Evolutionary conservation across 108 stramenopile species (phyloP).

Genomic region (Cyclotella atomus): DNA sequence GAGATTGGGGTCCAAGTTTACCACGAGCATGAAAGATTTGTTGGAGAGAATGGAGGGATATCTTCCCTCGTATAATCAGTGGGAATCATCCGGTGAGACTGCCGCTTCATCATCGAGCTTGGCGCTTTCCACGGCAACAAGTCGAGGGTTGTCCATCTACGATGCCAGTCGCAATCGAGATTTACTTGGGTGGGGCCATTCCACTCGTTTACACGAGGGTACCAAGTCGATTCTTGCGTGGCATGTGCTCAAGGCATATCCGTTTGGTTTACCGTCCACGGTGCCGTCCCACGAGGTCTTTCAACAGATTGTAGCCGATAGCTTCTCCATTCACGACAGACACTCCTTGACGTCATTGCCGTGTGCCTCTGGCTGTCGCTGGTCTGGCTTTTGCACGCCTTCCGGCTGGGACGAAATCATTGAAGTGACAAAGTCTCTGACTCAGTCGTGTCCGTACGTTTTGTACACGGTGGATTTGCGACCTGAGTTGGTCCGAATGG

Average conservation of each 20-base stretch:
- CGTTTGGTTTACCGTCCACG: conserved; percentile 28
- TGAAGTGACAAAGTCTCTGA: conserved; percentile 41
- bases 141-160: conserved; percentile 18
- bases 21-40: conserved; percentile 47
- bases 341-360: conserved; percentile 33
- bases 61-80: conserved; percentile 28
- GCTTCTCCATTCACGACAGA: conserved; percentile 8
- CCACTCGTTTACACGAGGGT: conserved; percentile 37
- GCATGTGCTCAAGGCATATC: conserved; percentile 45
- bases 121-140: background rate
- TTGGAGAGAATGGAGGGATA: conserved; percentile 34
- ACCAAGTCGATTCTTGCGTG: conserved; percentile 43
- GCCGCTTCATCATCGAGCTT: background rate
- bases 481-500: conserved; percentile 39
- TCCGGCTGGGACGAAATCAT: conserved; percentile 56
- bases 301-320: conserved; percentile 29
- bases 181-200: conserved; percentile 45
- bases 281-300: conserved; percentile 21
- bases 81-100: conserved; percentile 11
- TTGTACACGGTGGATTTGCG: conserved; percentile 71
- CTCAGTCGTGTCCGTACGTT: conserved; percentile 58
- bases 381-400: conserved; percentile 30
- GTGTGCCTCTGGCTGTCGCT: conserved; percentile 65
- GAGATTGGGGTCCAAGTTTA: conserved; percentile 41
- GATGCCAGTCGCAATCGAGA: conserved; percentile 35